Evolutionary conservation across 169 alveolate genomes (phyloP).

Genomic region (Eimeria brunetti): DNA sequence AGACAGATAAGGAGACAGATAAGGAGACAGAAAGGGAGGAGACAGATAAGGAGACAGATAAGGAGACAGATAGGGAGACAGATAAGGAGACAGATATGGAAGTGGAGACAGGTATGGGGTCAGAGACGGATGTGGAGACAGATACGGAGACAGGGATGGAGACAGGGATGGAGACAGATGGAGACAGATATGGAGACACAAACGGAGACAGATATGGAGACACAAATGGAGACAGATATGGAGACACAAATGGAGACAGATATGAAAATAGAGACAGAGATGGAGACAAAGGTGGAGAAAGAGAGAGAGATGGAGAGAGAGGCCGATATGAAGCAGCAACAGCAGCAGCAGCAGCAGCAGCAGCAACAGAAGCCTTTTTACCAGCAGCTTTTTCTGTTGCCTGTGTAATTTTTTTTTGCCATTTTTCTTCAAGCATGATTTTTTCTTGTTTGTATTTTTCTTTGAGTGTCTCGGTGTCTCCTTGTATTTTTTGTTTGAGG

Average conservation of each 20-base stretch:
- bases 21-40: too few relatives aligned
- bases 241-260: too few relatives aligned
- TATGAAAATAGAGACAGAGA: too few relatives aligned
- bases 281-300: neutral
- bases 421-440: neutral
- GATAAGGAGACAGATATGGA: neutral
- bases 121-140: neutral
- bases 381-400: neutral
- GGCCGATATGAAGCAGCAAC: neutral
- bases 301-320: neutral
- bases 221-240: too few relatives aligned
- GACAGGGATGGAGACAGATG: too few relatives aligned
- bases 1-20: too few relatives aligned
- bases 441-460: neutral
- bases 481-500: neutral
- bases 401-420: neutral
- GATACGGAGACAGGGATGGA: neutral
- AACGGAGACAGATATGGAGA: too few relatives aligned
- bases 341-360: conserved; percentile 6
- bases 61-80: too few relatives aligned
- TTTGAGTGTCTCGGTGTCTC: neutral
- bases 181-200: too few relatives aligned
- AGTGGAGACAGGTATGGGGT: neutral
- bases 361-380: neutral
- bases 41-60: too few relatives aligned